Evolutionary conservation across 108 stramenopile genomes (phyloP), one percentile per base, ranked within the genome.

Genomic region (Skeletonema costatum): DNA sequence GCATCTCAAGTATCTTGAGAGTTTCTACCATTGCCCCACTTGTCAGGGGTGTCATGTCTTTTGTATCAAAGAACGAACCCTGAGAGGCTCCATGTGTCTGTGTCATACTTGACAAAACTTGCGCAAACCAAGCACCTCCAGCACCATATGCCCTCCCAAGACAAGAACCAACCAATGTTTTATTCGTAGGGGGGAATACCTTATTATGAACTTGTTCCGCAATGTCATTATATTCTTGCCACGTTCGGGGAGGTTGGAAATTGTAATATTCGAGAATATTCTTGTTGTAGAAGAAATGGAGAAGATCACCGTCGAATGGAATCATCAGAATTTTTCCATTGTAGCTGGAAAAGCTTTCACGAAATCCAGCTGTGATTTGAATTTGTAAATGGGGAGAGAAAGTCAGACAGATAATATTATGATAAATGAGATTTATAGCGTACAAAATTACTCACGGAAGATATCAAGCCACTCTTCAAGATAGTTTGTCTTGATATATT

Each of bases 221-320:
- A 8, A 63, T 82, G 3, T 72, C 61, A 17, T 58, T 74, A 67
- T 88, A 88, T 41, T 81, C 87, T 12, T 86, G 80, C 87, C 87
- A 88, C 1, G 87, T 88, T 25, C 83, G 51, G 2, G 87, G 87
- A 2, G 83, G 61, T 5, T 68, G 42, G 29, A 77, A n/a, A 13
- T 73, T 70, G 60, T 72, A 74, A 61, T 69, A 39, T 0, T 83
- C 60, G 48, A 88, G 78, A 29, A 88, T 48, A 32, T 88, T 85
- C 71, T 76, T 76, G 10, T 85, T 71, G 58, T 86, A 88, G 68
- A 64, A 86, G 41, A 88, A 44, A 31, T 58, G 42, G 12, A 73
- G 30, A 0, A 76, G 44, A 64, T 88, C 82, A 9, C 85, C 87
- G 64, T 88, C 85, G 25, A 86, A 56, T 0, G 84, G 87, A 1